Percentiles rank a stretch among this genome's conserved stretches.
These are phyloP conservation scores for Penicillium sp. DNA, from an alignment of 2,329 filamentous ascomycete genomes.

Conservation along the genomic window DNA sequence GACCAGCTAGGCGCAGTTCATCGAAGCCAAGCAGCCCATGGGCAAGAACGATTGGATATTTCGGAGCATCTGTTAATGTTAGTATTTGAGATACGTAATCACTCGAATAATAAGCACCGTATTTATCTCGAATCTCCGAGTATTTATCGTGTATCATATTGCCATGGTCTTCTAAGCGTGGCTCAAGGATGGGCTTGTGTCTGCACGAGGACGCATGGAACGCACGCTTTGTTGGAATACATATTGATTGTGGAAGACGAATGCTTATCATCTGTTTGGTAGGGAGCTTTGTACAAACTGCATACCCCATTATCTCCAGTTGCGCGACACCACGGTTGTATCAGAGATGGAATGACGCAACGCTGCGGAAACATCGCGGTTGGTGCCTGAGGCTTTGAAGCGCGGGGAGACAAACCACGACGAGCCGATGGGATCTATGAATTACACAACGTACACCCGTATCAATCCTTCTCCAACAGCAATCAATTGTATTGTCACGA, in stretches of 20 bases:
- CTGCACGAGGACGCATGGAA: slow-evolving; percentile 20
- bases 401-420: background rate
- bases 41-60: slow-evolving; percentile 62
- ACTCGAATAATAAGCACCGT: slow-evolving; percentile 43
- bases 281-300: background rate
- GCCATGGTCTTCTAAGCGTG: slow-evolving; percentile 53
- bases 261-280: background rate
- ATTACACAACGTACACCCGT: background rate
- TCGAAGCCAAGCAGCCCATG: slow-evolving; percentile 68
- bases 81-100: background rate
- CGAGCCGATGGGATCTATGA: background rate
- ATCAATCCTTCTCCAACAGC: background rate
- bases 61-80: slow-evolving; percentile 41
- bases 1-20: slow-evolving; percentile 57
- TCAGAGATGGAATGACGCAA: slow-evolving; percentile 20
- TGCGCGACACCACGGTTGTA: slow-evolving; percentile 10
- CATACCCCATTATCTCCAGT: slow-evolving; percentile 23
- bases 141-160: slow-evolving; percentile 62
- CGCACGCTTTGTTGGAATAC: slow-evolving; percentile 3
- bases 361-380: slow-evolving; percentile 4
- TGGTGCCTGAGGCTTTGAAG: slow-evolving; percentile 13
- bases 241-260: too few species aligned
- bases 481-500: too few species aligned
- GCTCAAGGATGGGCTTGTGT: slow-evolving; percentile 39
- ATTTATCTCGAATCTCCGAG: slow-evolving; percentile 58